Conservation (phyloP, 2,329 filamentous ascomycete species). For the Fusarium nodosum region DNA sequence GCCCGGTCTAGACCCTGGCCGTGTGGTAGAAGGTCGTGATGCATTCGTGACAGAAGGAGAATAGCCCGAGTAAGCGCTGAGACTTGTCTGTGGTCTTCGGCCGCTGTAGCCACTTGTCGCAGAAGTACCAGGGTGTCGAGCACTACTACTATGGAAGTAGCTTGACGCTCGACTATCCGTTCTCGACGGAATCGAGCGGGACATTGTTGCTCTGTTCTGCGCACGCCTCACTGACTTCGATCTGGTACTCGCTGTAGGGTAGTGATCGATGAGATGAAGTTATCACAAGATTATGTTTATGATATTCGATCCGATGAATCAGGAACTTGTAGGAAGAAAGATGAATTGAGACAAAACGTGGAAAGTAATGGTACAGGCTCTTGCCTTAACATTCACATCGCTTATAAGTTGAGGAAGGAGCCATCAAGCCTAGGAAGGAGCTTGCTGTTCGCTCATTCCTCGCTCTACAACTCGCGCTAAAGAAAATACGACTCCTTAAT, state of each 20-base stretch:
- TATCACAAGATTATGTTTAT: neutral
- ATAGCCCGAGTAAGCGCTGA: constrained; percentile 19
- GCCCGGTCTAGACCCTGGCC: constrained; percentile 51
- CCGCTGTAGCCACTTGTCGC: constrained; percentile 1
- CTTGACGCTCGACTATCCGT: constrained; percentile 33
- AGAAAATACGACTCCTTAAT: neutral
- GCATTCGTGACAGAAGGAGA: constrained; percentile 33
- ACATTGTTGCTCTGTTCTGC: constrained; percentile 4
- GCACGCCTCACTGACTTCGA: neutral
- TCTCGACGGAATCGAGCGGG: constrained; percentile 20
- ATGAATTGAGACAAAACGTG: neutral
- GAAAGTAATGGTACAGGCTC: neutral
- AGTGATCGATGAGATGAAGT: too few species aligned
- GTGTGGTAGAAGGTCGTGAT: constrained; percentile 42
- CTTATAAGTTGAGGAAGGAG: neutral
- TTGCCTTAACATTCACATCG: neutral
- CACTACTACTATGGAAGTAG: constrained; percentile 44
- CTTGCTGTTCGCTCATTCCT: neutral
- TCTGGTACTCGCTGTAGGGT: neutral
- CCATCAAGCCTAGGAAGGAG: neutral
- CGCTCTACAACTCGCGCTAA: neutral
- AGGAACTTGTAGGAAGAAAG: neutral
- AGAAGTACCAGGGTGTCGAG: neutral
- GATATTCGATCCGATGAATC: neutral
- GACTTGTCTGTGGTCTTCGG: constrained; percentile 19